Base-by-base conservation (phyloP, 2,329 filamentous ascomycete genomes). In the Xylariaceae sp. region DNA sequence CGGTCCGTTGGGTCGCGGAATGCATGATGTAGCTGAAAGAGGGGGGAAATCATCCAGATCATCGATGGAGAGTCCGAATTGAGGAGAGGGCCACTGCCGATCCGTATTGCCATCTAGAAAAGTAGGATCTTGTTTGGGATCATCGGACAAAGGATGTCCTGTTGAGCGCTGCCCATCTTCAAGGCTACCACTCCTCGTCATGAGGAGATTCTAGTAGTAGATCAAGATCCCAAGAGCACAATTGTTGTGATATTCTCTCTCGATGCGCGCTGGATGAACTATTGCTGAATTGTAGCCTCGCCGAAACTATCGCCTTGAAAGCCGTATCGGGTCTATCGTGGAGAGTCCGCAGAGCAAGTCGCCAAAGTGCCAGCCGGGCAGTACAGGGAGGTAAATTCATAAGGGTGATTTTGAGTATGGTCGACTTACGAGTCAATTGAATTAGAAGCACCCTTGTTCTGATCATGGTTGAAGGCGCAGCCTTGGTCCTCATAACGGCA, bases 401-500 rank as follows among this genome's bases (percentile, higher is more conserved):
- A 19, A 45, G 9, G 21, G 20, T 1, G 47, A 23, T 45, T 7
- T 49, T 32, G 49, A 52, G 53, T 23, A 54, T 43, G 52, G 10
- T 21, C 29, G 37, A 70, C 70, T 70, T 70, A 72, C 70, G 56
- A 64, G 50, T 71, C 69, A 44, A 57, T 54, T 18, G 67, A 65
- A 47, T 66, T 71, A 44, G 66, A 65, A 71, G 76, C 77, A 61
- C 79, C 77, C 74, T 87, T 91, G 65, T 85, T 81, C 56, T 86
- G 84, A 65, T 95, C 90, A 75, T 96, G 92, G 70, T 92, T 95
- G 77, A 96, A 96, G 63, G 89, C 87, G 76, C 92, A 96, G 77
- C 90, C 91, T 76, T 90, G 88, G 71, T 96, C 91, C 77, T 96
- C 90, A 75, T 92, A 96, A 62, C 91, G 89, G 74, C 92, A 97